Conservation (phyloP, 1,284 basidiomycete species). For the Rhodotorula glutinis region DNA sequence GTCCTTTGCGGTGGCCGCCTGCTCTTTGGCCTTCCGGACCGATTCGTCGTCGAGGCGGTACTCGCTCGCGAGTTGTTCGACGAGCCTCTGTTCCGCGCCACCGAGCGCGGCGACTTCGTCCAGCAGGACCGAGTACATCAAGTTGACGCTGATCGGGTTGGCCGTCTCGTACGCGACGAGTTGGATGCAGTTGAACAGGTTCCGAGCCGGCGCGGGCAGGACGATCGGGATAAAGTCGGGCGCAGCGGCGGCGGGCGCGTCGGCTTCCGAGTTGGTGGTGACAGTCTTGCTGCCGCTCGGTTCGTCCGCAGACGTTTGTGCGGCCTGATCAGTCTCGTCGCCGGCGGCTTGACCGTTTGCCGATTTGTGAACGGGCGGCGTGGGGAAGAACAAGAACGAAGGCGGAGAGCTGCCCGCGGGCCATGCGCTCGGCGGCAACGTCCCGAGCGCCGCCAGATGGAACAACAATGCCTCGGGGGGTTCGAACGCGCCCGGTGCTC, state of each 20-base stretch:
- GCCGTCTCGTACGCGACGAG: slow-evolving; percentile 5
- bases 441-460: slow-evolving; percentile 13
- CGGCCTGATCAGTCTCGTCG: too few relatives aligned
- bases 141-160: slow-evolving; percentile 23
- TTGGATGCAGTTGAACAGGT: slow-evolving; percentile 21
- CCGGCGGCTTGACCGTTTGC: background rate
- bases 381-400: slow-evolving; percentile 23
- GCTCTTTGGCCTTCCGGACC: background rate
- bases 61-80: slow-evolving; percentile 29
- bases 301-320: too few relatives aligned
- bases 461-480: slow-evolving; percentile 2
- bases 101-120: slow-evolving; percentile 14
- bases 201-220: slow-evolving; percentile 5
- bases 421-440: slow-evolving; percentile 7
- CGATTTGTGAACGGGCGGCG: background rate
- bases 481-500: slow-evolving; percentile 1
- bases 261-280: background rate
- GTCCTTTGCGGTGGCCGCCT: too few relatives aligned
- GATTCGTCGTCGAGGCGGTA: slow-evolving; percentile 14
- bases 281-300: too few relatives aligned
- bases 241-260: background rate
- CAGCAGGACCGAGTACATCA: slow-evolving; percentile 32
- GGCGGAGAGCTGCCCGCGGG: slow-evolving; percentile 1
- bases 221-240: slow-evolving; percentile 21
- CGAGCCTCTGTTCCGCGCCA: slow-evolving; percentile 11